Percentiles rank a stretch among this genome's conserved stretches.
phyloP scores from a whole-genome alignment of 2,329 filamentous ascomycete genomes.

The Cladophialophora psammophila region DNA sequence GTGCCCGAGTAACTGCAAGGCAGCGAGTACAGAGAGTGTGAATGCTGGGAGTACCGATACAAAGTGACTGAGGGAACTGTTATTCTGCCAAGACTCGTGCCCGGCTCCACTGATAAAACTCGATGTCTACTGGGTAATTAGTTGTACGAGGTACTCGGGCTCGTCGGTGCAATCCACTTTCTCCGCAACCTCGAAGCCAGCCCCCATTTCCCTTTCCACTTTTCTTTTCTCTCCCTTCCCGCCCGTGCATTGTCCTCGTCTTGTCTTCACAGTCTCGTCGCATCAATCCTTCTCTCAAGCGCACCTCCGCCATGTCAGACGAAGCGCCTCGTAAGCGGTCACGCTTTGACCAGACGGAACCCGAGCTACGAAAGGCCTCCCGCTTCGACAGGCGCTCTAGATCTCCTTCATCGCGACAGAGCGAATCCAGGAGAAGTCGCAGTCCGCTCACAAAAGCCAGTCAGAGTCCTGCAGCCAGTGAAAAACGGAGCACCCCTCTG shows the following conservation, averaged over 20 bases:
- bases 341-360: constrained; percentile 91
- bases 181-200: background rate
- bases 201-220: background rate
- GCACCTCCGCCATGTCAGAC: constrained; percentile 36
- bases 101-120: too few species aligned
- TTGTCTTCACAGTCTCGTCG: background rate
- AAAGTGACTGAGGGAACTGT: too few species aligned
- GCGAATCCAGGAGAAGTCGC: constrained; percentile 76
- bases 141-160: too few species aligned
- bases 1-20: too few species aligned
- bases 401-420: constrained; percentile 73
- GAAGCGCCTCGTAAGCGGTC: constrained; percentile 70
- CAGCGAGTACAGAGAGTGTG: too few species aligned
- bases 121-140: too few species aligned
- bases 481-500: constrained; percentile 56
- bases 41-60: too few species aligned
- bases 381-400: constrained; percentile 92
- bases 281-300: background rate
- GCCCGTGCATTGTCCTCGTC: background rate
- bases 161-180: background rate
- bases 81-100: too few species aligned
- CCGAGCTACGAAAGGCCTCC: constrained; percentile 76
- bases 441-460: constrained; percentile 72
- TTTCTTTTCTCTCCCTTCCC: background rate
- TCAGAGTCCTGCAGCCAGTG: constrained; percentile 56